Evolutionary conservation across 495 filamentous ascomycete genomes (phyloP).

Genomic region (Entonaema liquescens): DNA sequence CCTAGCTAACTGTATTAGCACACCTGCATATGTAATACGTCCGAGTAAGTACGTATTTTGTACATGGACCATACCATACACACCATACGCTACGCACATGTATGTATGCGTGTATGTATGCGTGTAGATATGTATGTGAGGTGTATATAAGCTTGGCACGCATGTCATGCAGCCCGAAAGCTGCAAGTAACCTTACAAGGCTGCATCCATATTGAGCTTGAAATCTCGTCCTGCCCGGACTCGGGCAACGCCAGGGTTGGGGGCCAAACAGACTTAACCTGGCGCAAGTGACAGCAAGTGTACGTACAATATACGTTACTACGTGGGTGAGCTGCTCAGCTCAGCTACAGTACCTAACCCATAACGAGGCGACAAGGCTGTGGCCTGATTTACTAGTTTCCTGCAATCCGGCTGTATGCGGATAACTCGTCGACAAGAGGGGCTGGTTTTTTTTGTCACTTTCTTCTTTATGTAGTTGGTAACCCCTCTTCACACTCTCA

Average conservation of each 20-base stretch:
- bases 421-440: not conserved
- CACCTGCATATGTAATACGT: constrained; percentile 10
- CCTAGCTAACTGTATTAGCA: not conserved
- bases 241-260: constrained; percentile 24
- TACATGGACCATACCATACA: not conserved
- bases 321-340: constrained; percentile 5
- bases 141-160: constrained; percentile 30
- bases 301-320: constrained; percentile 5
- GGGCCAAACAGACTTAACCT: constrained; percentile 11
- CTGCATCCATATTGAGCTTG: constrained; percentile 37
- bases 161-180: constrained; percentile 38
- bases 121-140: constrained; percentile 19
- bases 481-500: not conserved
- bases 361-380: constrained; percentile 36
- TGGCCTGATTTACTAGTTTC: constrained; percentile 18
- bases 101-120: constrained; percentile 18
- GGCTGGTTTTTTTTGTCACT: not conserved
- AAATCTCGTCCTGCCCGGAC: constrained; percentile 33
- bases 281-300: not conserved
- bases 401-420: not conserved
- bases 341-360: constrained; percentile 27
- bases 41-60: not conserved
- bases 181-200: constrained; percentile 44
- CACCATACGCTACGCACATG: not conserved
- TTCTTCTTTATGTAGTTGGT: constrained; percentile 3